Evolutionary conservation across 345 rosid genomes (phyloP), one percentile per base, ranked within the genome.

Genomic region (Lepidium didymum): DNA sequence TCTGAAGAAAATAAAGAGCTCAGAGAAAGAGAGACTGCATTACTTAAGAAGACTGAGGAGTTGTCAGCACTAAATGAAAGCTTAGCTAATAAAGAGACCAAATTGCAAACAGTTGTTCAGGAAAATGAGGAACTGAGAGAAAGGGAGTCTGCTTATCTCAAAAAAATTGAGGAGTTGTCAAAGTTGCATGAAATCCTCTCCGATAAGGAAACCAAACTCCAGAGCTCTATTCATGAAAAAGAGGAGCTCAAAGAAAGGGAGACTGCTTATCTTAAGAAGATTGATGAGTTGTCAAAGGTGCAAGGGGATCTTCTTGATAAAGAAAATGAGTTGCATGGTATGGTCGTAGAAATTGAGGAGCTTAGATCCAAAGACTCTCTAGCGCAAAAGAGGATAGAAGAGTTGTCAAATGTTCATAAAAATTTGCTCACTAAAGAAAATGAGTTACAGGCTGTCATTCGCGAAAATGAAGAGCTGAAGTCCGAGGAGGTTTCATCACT

Each of bases 391-490:
- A 58, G 5, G 19, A 58, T 58, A 31, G 57, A 72, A 55, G 75
- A 72, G 64, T 55, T 63, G 18, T 54, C 75, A 4, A 53, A 34
- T 7, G 6, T 71, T 0, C 42, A 41, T 31, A 6, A 52, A 42
- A 58, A 47, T 23, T 58, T 58, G 47, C 63, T 58, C 47, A 7
- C 14, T n/a, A 40, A 40, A 58, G 86, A 87, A 27, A 84, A 84
- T 74, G 79, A 75, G 41, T 70, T 87, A 8, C 90, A 87, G 63
- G 92, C 84, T 58, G 67, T 86, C 50, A 75, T 90, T 14, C 79
- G 75, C 66, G 80, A 82, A 78, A 88, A 89, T 29, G 94, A 87
- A 75, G 94, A 91, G 78, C 87, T 87, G 52, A 62, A 64, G 56
- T 43, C 75, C 15, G 55, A 53, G 38, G 64, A 53, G 35, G 63